A percentile compares a stretch with the other conserved stretches of the same genome.
phyloP scores from a whole-genome alignment of 108 stramenopile genomes.

The Cyclotella sp. region DNA sequence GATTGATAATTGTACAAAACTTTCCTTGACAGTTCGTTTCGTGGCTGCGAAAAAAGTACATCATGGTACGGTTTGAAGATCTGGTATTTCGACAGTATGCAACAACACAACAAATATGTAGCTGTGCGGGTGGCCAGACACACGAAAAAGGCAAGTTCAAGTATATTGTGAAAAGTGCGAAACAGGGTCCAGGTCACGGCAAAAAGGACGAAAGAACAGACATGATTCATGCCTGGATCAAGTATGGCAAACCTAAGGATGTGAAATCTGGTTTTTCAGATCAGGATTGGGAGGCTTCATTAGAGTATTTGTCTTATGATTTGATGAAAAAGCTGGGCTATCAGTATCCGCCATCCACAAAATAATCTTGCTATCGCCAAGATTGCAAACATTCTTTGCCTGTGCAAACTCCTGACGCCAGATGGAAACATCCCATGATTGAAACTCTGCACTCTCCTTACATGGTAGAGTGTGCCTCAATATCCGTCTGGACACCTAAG shows the following conservation, averaged over 20 bases:
- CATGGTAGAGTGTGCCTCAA: no score
- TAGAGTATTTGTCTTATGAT: conserved; percentile 39
- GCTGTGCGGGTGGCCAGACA: conserved; percentile 69
- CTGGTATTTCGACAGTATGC: conserved; percentile 68
- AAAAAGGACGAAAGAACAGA: conserved; percentile 59
- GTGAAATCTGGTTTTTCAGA: conserved; percentile 58
- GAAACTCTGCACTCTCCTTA: no score
- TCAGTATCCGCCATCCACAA: conserved; percentile 58
- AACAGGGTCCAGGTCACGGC: conserved; percentile 64
- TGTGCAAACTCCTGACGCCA: no score
- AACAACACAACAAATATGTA: conserved; percentile 63
- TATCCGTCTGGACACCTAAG: no score
- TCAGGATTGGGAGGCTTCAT: conserved; percentile 60
- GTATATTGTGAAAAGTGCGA: conserved; percentile 54
- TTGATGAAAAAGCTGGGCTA: conserved; percentile 72
- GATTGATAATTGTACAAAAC: no score
- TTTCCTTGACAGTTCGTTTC: not conserved
- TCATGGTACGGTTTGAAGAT: conserved; percentile 85
- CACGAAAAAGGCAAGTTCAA: conserved; percentile 42
- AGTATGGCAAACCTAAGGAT: conserved; percentile 65
- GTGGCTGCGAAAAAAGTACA: not conserved
- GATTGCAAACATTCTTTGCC: no score
- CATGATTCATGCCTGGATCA: conserved; percentile 72
- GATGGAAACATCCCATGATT: no score
- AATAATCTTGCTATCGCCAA: no score